A percentile compares a stretch with the other conserved stretches of the same genome.
Evolutionary conservation across 768 basidiomycete species (phyloP).

Genomic region (Leccinum imitatum): DNA sequence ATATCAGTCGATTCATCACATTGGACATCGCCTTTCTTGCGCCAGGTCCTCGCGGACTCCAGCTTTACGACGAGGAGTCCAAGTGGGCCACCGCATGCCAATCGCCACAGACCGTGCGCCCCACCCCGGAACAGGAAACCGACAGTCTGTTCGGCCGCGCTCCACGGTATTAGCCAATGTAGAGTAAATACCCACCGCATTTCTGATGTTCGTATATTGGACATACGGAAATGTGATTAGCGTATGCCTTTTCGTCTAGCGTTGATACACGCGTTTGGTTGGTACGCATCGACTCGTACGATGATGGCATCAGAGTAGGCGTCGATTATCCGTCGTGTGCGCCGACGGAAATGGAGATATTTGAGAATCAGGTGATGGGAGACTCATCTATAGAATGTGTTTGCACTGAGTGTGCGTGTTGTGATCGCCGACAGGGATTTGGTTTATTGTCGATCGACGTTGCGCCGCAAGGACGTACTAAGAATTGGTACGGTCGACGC

Average conservation of each 20-base stretch:
- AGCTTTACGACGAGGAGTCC: background rate
- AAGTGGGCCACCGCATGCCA: background rate
- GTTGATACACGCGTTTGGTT: background rate
- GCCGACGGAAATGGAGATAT: slow-evolving; percentile 8
- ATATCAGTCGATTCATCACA: background rate
- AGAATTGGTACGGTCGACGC: slow-evolving; percentile 7
- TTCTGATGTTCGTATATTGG: background rate
- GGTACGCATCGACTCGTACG: background rate
- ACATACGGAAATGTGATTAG: background rate
- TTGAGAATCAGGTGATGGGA: slow-evolving; percentile 7
- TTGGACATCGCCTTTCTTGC: background rate
- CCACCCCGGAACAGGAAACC: background rate
- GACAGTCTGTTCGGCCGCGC: slow-evolving; percentile 6
- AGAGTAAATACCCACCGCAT: background rate
- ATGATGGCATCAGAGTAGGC: slow-evolving; percentile 1
- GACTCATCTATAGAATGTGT: background rate
- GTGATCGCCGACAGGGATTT: slow-evolving; percentile 22
- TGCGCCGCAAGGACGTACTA: slow-evolving; percentile 7
- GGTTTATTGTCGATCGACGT: background rate
- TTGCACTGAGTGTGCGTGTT: slow-evolving; percentile 11
- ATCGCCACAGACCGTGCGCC: background rate
- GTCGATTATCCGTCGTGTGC: slow-evolving; percentile 5
- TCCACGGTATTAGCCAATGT: background rate
- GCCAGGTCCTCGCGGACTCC: background rate
- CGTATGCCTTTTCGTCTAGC: background rate